Evolutionary conservation across 345 rosid species (phyloP).

Genomic region (Arabis hirsuta): DNA sequence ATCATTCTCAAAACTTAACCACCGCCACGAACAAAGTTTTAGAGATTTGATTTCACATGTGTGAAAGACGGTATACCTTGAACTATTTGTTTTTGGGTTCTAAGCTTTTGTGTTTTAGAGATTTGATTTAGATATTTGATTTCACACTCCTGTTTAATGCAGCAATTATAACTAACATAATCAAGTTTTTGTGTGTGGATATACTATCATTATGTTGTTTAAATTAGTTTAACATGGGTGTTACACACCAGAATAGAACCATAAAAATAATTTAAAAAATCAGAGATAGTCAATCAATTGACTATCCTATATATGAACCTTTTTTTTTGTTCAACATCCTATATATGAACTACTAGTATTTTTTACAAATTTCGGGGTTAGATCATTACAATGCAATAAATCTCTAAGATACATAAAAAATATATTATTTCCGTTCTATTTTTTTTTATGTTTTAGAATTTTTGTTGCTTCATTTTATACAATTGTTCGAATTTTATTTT

Average conservation of each 20-base stretch:
- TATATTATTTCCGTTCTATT: too few relatives aligned
- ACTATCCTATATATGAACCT: not conserved
- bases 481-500: too few relatives aligned
- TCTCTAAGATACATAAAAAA: not conserved
- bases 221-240: not conserved
- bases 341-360: not conserved
- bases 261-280: not conserved
- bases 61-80: not conserved
- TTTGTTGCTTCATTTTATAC: too few relatives aligned
- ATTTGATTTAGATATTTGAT: too few relatives aligned
- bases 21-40: conserved; percentile 18
- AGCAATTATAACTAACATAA: not conserved
- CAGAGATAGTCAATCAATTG: conserved; percentile 12
- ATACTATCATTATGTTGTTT: not conserved
- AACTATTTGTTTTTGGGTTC: conserved; percentile 18
- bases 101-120: too few relatives aligned
- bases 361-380: conserved; percentile 1
- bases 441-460: too few relatives aligned
- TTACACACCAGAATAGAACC: not conserved
- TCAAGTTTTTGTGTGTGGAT: not conserved
- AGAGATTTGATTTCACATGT: conserved; percentile 15
- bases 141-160: not conserved
- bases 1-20: conserved; percentile 19
- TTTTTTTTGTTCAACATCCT: too few relatives aligned
- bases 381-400: conserved; percentile 4